Percentiles rank a stretch among this genome's conserved stretches.
Evolutionary conservation across 768 basidiomycete species (phyloP).

Genomic region (Tulasnella sp.): DNA sequence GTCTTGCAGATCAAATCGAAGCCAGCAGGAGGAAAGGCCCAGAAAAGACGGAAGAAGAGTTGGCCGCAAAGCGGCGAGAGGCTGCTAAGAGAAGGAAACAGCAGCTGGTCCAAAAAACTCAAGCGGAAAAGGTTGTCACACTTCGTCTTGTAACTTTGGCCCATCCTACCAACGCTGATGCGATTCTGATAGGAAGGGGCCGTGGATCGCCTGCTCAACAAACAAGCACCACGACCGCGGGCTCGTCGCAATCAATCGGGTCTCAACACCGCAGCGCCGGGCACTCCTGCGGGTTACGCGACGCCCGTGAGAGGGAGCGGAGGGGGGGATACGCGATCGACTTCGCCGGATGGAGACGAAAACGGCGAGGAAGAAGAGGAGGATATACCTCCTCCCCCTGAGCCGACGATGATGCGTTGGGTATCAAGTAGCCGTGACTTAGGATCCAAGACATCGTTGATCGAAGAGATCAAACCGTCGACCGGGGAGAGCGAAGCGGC

Average conservation of each 20-base stretch:
- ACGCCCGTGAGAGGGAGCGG: conserved; percentile 24
- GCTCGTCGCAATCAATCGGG: conserved; percentile 15
- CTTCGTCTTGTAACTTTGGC: background rate
- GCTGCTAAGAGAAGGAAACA: conserved; percentile 30
- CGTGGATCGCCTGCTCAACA: conserved; percentile 33
- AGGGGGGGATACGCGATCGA: conserved; percentile 29
- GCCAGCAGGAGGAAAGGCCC: conserved; percentile 19
- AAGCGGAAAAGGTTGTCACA: conserved; percentile 30
- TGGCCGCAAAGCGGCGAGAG: conserved; percentile 24
- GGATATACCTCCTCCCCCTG: conserved; percentile 11
- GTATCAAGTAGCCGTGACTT: conserved; percentile 19
- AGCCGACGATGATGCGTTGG: conserved; percentile 29
- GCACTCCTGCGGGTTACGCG: conserved; percentile 26
- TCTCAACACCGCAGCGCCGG: background rate
- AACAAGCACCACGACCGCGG: conserved; percentile 35
- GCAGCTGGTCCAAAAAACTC: conserved; percentile 29
- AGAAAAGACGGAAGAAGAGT: conserved; percentile 32
- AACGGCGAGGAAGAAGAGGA: conserved; percentile 15
- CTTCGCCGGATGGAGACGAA: conserved; percentile 30
- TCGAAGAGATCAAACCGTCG: conserved; percentile 4
- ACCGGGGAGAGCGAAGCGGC: background rate
- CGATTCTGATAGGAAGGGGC: conserved; percentile 20
- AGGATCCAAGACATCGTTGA: background rate
- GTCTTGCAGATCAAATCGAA: conserved; percentile 18
- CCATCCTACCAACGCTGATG: background rate